Evolutionary conservation across 163 green algal species (phyloP).

Genomic region (Smithsoniella earleae): DNA sequence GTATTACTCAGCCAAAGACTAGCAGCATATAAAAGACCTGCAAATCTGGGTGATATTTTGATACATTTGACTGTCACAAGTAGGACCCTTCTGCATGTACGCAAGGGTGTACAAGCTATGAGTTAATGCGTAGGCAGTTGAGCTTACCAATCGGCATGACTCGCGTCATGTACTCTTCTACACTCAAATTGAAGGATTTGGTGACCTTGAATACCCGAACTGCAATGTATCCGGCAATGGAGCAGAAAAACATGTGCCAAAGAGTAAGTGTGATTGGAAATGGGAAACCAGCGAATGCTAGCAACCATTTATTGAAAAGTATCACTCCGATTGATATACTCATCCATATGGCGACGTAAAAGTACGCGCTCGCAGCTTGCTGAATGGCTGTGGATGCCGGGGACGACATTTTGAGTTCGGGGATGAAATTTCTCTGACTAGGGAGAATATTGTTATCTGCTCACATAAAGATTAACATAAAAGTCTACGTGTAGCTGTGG

Average conservation of each 20-base stretch:
- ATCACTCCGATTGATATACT: conserved; percentile 64
- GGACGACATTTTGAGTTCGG: not conserved
- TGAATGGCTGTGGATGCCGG: conserved; percentile 12
- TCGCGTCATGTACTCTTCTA: conserved; percentile 55
- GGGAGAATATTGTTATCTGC: no score
- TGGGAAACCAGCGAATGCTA: conserved; percentile 70
- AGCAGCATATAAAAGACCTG: conserved; percentile 65
- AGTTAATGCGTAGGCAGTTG: not conserved
- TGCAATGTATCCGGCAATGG: conserved; percentile 50
- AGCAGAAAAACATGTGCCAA: conserved; percentile 86
- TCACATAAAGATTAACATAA: no score
- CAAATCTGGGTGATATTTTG: not conserved
- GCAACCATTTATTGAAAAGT: conserved; percentile 87
- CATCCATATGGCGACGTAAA: conserved; percentile 74
- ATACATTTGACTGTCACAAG: not conserved
- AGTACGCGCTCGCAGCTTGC: conserved; percentile 43
- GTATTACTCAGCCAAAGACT: conserved; percentile 82
- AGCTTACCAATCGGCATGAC: conserved; percentile 83
- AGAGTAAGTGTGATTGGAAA: conserved; percentile 74
- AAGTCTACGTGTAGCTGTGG: no score
- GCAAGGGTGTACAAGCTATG: not conserved
- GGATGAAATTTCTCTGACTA: no score
- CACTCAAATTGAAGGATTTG: conserved; percentile 58
- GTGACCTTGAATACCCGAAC: conserved; percentile 55
- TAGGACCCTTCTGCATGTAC: not conserved